Evolutionary conservation across 306 rosid species (phyloP).

Genomic region (Prunus padus): DNA sequence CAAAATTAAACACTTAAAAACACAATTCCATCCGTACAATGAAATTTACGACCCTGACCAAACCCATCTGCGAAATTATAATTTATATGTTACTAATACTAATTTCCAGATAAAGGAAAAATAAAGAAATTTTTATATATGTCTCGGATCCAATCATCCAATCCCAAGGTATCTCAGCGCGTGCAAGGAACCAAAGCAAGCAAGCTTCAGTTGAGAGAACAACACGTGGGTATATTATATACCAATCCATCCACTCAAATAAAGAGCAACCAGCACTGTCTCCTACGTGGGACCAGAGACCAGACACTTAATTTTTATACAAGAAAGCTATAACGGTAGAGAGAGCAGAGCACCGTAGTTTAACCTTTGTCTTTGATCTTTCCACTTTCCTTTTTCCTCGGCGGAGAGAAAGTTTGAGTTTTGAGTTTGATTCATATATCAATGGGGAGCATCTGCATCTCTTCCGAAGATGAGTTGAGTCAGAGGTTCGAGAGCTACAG

Average conservation of each 20-base stretch:
- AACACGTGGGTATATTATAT: not conserved
- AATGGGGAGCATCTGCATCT: conserved; percentile 33
- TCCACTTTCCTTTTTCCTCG: conserved; percentile 4
- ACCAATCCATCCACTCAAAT: not conserved
- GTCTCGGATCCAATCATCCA: not conserved
- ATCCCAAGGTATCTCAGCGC: not conserved
- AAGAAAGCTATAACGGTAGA: not conserved
- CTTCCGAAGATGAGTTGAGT: conserved; percentile 36
- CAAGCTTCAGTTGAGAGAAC: not conserved
- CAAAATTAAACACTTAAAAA: not conserved
- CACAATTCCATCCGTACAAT: not conserved
- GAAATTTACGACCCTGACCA: conserved; percentile 2
- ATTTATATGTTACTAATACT: not conserved
- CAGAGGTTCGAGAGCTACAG: conserved; percentile 40
- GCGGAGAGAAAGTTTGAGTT: conserved; percentile 1
- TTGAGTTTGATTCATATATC: not conserved
- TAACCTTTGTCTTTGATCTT: not conserved
- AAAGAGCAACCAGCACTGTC: not conserved
- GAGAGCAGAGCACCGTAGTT: not conserved
- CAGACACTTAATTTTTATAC: not conserved
- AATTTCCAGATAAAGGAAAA: too few species aligned
- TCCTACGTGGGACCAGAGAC: conserved; percentile 13
- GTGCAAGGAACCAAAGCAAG: not conserved
- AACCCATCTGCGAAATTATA: not conserved
- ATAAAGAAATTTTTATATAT: too few species aligned